These are phyloP conservation scores for Claviceps sp. DNA, from an alignment of 2,329 filamentous ascomycete species.

Conservation along the genomic window DNA sequence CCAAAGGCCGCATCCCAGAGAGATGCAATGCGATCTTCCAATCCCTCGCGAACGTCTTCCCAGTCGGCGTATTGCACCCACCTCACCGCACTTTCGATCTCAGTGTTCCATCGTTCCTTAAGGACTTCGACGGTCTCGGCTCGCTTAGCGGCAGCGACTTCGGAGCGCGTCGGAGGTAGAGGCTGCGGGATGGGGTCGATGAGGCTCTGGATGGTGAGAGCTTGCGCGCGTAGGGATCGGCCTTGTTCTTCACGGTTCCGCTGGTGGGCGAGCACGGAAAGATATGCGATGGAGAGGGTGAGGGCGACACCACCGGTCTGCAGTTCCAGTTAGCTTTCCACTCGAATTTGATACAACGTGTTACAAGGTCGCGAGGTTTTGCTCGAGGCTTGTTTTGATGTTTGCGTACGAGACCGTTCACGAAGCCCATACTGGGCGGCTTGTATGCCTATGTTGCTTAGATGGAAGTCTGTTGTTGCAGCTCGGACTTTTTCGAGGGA, in stretches of 20 bases:
- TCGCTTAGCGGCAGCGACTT: constrained; percentile 36
- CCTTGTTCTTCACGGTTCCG: constrained; percentile 49
- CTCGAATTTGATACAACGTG: background rate
- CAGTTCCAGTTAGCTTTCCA: background rate
- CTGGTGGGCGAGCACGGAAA: constrained; percentile 57
- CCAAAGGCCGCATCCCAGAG: constrained; percentile 30
- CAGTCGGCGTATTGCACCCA: constrained; percentile 56
- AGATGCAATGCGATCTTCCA: constrained; percentile 35
- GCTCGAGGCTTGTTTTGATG: background rate
- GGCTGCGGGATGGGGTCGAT: constrained; percentile 33
- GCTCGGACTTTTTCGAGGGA: constrained; percentile 16
- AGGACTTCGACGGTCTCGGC: constrained; percentile 48
- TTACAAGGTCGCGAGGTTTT: too few species aligned
- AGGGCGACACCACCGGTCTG: constrained; percentile 66
- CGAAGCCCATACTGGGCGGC: constrained; percentile 50
- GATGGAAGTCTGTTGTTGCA: background rate
- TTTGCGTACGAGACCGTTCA: constrained; percentile 51
- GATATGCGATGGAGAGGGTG: constrained; percentile 59
- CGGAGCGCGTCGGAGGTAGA: constrained; percentile 35
- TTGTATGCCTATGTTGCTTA: background rate
- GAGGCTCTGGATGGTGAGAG: constrained; percentile 38
- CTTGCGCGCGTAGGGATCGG: constrained; percentile 42
- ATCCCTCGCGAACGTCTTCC: constrained; percentile 43
- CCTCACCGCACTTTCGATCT: constrained; percentile 52
- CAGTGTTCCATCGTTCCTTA: constrained; percentile 68